Percentiles rank a stretch among this genome's conserved stretches.
Conservation (phyloP, 106 monocot genomes). For the Dioscorea alata region DNA sequence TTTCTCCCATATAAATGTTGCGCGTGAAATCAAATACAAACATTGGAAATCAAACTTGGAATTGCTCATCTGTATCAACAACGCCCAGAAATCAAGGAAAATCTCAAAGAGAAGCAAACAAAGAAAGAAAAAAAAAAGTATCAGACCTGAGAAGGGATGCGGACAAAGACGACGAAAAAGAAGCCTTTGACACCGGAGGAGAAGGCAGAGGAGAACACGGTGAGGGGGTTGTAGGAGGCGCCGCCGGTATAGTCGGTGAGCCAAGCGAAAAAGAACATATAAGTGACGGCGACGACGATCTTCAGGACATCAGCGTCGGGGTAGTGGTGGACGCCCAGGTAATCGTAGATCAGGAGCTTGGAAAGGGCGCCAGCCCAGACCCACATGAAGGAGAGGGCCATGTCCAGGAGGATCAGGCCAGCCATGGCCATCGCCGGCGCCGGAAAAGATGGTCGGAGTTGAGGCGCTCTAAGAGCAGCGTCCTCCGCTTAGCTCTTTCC, state of each 20-base stretch:
- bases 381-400: slow-evolving; percentile 48
- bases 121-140: too few species aligned
- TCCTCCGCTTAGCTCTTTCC: too few species aligned
- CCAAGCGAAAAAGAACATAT: slow-evolving; percentile 93
- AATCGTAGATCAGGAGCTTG: slow-evolving; percentile 42
- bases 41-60: too few species aligned
- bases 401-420: slow-evolving; percentile 21
- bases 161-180: slow-evolving; percentile 48
- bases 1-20: too few species aligned
- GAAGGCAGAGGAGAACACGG: slow-evolving; percentile 56
- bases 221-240: slow-evolving; percentile 80
- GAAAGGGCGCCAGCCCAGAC: slow-evolving; percentile 54
- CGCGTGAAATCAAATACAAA: too few species aligned
- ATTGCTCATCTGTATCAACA: too few species aligned
- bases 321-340: slow-evolving; percentile 12
- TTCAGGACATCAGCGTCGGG: slow-evolving; percentile 41
- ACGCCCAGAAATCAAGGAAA: too few species aligned
- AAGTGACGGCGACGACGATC: slow-evolving; percentile 36
- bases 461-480: too few species aligned
- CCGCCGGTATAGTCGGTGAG: slow-evolving; percentile 44
- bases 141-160: slow-evolving; percentile 84
- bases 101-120: too few species aligned
- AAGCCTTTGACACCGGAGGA: slow-evolving; percentile 28
- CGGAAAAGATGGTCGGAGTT: too few species aligned
- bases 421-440: slow-evolving; percentile 15